These are phyloP conservation scores for Heliamphora exappendiculata DNA, from an alignment of 148 eudicot species.

Conservation along the genomic window DNA sequence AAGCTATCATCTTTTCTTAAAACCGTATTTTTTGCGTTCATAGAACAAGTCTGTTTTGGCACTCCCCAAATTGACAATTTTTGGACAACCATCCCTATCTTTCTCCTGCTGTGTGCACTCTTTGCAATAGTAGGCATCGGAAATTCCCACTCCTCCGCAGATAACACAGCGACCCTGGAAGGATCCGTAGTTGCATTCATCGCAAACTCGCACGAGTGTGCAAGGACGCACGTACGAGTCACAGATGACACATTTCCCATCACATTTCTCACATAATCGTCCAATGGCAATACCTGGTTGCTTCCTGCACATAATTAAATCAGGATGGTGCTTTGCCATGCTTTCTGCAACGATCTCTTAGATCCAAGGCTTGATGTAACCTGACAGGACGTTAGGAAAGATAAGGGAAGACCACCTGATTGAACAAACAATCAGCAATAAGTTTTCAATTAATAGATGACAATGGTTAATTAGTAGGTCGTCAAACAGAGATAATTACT, in stretches of 20 bases:
- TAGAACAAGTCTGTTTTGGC: conserved; percentile 67
- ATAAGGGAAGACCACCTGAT: too few relatives aligned
- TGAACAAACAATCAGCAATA: too few relatives aligned
- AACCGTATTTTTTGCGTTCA: conserved; percentile 63
- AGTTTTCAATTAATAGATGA: too few relatives aligned
- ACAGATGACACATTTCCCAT: conserved; percentile 58
- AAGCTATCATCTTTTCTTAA: conserved; percentile 53
- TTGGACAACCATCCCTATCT: conserved; percentile 72
- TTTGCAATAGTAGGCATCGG: conserved; percentile 76
- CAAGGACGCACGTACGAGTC: conserved; percentile 70
- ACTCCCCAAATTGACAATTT: conserved; percentile 70
- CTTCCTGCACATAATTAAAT: conserved; percentile 64
- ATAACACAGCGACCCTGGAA: conserved; percentile 66
- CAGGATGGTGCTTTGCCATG: conserved; percentile 73
- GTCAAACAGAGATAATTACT: too few relatives aligned
- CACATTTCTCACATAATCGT: conserved; percentile 55
- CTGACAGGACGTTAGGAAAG: too few relatives aligned
- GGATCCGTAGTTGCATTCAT: conserved; percentile 64
- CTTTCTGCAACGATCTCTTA: conserved; percentile 13
- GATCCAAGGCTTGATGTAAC: too few relatives aligned
- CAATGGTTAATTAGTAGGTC: too few relatives aligned
- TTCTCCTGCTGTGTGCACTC: conserved; percentile 83
- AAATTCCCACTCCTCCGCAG: conserved; percentile 73
- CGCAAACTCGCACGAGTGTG: conserved; percentile 56
- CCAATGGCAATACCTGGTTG: conserved; percentile 74